phyloP scores from a whole-genome alignment of 306 rosid species.

The Neltuma alba region DNA sequence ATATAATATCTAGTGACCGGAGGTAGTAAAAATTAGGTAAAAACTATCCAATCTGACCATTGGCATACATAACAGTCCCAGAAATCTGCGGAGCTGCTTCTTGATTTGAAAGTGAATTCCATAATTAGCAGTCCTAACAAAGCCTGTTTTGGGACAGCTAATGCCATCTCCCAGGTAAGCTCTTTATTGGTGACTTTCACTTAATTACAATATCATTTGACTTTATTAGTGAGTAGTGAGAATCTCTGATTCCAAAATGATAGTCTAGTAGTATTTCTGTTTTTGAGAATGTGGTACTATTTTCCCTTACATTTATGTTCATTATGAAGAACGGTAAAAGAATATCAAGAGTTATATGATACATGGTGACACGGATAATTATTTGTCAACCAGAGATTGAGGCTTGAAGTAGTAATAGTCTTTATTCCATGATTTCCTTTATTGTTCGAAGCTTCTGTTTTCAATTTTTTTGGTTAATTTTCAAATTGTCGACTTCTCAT shows the following conservation, averaged over 20 bases:
- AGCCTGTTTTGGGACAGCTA: slow-evolving; percentile 77
- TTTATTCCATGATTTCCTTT: background rate
- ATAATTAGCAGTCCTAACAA: slow-evolving; percentile 71
- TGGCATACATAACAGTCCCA: slow-evolving; percentile 73
- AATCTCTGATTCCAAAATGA: slow-evolving; percentile 2
- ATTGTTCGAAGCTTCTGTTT: background rate
- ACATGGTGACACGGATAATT: background rate
- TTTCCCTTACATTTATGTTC: slow-evolving; percentile 2
- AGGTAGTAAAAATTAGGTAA: slow-evolving; percentile 1
- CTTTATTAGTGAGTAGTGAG: slow-evolving; percentile 12
- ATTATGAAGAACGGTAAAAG: background rate
- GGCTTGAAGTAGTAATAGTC: background rate
- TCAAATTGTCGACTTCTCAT: background rate
- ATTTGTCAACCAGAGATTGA: background rate
- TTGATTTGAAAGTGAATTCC: slow-evolving; percentile 75
- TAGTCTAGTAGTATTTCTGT: slow-evolving; percentile 11
- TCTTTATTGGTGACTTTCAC: slow-evolving; percentile 33
- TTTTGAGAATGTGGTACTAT: background rate
- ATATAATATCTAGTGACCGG: too few species aligned
- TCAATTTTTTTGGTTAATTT: background rate
- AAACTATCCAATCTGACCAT: slow-evolving; percentile 47
- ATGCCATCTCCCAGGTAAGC: slow-evolving; percentile 70
- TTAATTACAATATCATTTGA: slow-evolving; percentile 24
- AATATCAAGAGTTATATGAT: background rate
- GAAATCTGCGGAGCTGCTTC: slow-evolving; percentile 89